Base-by-base conservation (phyloP, 495 filamentous ascomycete species). In the Glonium stellatum region DNA sequence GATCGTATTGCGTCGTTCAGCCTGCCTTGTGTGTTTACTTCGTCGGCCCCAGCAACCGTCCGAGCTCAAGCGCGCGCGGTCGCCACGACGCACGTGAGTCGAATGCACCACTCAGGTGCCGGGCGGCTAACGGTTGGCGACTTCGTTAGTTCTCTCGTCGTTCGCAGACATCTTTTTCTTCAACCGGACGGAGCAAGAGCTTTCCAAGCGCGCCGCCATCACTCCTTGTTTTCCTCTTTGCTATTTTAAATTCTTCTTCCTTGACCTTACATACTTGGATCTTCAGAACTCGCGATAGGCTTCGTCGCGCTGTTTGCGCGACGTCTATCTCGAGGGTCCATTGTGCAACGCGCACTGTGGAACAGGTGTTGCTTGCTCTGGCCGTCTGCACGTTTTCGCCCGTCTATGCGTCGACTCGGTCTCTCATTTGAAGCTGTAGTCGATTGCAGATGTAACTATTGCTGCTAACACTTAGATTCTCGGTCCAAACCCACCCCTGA, bases 391-490 rank as follows among this genome's bases (percentile, higher is more conserved):
- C 39, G 10, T 44, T 18, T 44, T 44, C 39, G 12, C 39, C 18
- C 39, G 13, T 44, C 39, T 44, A 44, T 44, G 39, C 39, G 18
- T 44, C 39, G 39, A 44, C 39, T 44, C 39, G 2, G 39, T 44
- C 39, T 44, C 39, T 44, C 39, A 44, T 11, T 44, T 44, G 39
- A 44, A 44, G 39, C 39, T 44, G 13, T 18, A 44, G 39, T 44
- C 39, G 39, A 18, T 44, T 44, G 39, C 39, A 11, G 39, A 44
- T 44, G 39, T 44, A 18, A 44, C 18, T 44, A 15, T 44, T 44
- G 39, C 39, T 44, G 48, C 48, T 51, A 51, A 51, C 48, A 1
- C 12, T 4, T 51, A 51, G 48, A 44, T 44, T 44, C 10, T 44
- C 39, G 27, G 27, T 31, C 6, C 6, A 31, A 31, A 23, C 48